These are phyloP conservation scores for Datisca glomerata DNA, from an alignment of 306 rosid species.

Conservation along the genomic window DNA sequence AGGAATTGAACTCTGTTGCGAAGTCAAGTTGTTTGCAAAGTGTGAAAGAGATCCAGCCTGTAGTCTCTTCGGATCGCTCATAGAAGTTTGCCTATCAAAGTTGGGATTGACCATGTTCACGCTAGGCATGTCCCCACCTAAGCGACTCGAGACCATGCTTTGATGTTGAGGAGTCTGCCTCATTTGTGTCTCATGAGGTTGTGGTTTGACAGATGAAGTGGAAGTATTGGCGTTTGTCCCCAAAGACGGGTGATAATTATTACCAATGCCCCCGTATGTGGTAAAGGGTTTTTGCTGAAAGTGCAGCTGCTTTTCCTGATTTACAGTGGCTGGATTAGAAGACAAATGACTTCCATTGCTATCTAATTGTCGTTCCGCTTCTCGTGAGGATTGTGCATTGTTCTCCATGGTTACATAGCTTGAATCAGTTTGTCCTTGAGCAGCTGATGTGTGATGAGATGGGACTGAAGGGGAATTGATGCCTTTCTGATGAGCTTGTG, in stretches of 20 bases:
- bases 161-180: conserved; percentile 61
- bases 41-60: conserved; percentile 55
- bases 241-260: conserved; percentile 49
- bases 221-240: conserved; percentile 45
- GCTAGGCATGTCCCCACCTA: conserved; percentile 45
- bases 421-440: conserved; percentile 30
- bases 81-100: conserved; percentile 41
- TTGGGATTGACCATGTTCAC: conserved; percentile 28
- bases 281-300: conserved; percentile 37
- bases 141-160: conserved; percentile 36
- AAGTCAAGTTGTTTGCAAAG: conserved; percentile 33
- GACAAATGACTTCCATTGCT: conserved; percentile 28
- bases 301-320: conserved; percentile 44
- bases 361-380: conserved; percentile 23
- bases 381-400: conserved; percentile 35
- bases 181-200: conserved; percentile 50
- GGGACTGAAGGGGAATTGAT: conserved; percentile 40
- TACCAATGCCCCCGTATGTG: conserved; percentile 45
- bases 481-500: conserved; percentile 66
- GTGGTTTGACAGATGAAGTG: conserved; percentile 44
- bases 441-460: conserved; percentile 40
- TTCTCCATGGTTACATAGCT: conserved; percentile 30
- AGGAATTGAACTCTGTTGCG: conserved; percentile 44
- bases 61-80: conserved; percentile 50
- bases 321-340: conserved; percentile 27